Evolutionary conservation across 2,329 filamentous ascomycete species (phyloP).

Genomic region (Cucurbitaria berberidis): DNA sequence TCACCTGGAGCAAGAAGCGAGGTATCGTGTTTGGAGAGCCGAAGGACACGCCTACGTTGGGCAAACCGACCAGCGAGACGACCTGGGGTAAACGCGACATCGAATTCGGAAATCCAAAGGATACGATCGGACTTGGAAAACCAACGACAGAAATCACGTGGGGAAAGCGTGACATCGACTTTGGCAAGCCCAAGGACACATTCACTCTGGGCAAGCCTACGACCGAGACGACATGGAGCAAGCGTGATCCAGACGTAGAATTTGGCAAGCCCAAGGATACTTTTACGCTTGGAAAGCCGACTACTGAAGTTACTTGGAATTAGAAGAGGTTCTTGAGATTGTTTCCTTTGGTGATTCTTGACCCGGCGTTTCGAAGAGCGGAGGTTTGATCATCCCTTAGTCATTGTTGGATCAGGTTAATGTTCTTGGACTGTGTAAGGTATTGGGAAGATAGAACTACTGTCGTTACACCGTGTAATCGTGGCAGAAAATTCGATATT

Average conservation of each 20-base stretch:
- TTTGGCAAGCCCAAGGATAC: constrained; percentile 13
- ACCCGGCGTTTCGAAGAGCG: background rate
- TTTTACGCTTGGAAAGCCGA: constrained; percentile 21
- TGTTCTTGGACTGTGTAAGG: constrained; percentile 1
- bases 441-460: constrained; percentile 1
- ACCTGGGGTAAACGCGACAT: constrained; percentile 28
- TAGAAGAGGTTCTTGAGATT: background rate
- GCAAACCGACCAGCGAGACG: constrained; percentile 19
- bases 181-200: constrained; percentile 10
- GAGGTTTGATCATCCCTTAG: background rate
- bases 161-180: constrained; percentile 4
- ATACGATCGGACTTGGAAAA: constrained; percentile 12
- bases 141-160: constrained; percentile 19
- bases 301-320: constrained; percentile 26
- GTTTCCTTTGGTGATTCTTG: background rate
- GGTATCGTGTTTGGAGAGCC: background rate
- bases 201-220: constrained; percentile 22
- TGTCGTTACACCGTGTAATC: constrained; percentile 5
- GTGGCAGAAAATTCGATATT: constrained; percentile 5
- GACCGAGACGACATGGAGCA: constrained; percentile 26
- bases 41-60: constrained; percentile 19
- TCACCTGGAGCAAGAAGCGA: constrained; percentile 13
- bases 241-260: constrained; percentile 8
- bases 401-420: background rate
- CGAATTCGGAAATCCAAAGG: constrained; percentile 1